phyloP scores from a whole-genome alignment of 2,329 filamentous ascomycete genomes.

The Alternaria angustiovoidea region DNA sequence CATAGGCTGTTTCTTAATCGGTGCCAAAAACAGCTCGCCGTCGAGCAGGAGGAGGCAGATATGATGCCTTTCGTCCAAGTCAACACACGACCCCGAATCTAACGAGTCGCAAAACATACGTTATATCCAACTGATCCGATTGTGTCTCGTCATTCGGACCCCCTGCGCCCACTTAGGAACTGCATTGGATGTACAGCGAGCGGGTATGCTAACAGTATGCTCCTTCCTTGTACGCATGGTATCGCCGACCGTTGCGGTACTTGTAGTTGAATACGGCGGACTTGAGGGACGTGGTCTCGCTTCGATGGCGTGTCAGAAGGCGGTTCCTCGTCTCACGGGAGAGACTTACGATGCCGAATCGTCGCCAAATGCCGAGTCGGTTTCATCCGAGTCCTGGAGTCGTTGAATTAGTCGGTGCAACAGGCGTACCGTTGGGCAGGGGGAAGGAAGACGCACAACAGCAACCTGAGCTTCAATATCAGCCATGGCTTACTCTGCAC shows the following conservation, averaged over 20 bases:
- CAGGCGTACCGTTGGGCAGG: too few species aligned
- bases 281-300: slow-evolving; percentile 35
- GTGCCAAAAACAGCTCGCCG: slow-evolving; percentile 34
- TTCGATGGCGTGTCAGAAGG: slow-evolving; percentile 13
- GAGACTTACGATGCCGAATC: slow-evolving; percentile 27
- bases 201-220: slow-evolving; percentile 31
- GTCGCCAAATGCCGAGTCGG: slow-evolving; percentile 30
- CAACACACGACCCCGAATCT: background rate
- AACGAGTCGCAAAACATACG: slow-evolving; percentile 20
- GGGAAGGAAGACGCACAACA: slow-evolving; percentile 14
- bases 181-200: background rate
- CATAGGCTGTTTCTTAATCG: slow-evolving; percentile 31
- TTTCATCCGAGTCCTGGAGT: slow-evolving; percentile 26
- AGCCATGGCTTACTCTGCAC: slow-evolving; percentile 20
- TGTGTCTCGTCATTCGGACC: slow-evolving; percentile 49
- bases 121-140: slow-evolving; percentile 52
- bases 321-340: background rate
- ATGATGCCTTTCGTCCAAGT: slow-evolving; percentile 29
- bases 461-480: slow-evolving; percentile 26
- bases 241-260: slow-evolving; percentile 40
- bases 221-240: slow-evolving; percentile 40
- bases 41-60: slow-evolving; percentile 36
- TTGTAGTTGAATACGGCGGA: slow-evolving; percentile 36
- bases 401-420: slow-evolving; percentile 1
- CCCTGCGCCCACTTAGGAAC: slow-evolving; percentile 19